Evolutionary conservation across 129 eudicot species (phyloP), one percentile per base, ranked within the genome.

Genomic region (Helianthus annuus): DNA sequence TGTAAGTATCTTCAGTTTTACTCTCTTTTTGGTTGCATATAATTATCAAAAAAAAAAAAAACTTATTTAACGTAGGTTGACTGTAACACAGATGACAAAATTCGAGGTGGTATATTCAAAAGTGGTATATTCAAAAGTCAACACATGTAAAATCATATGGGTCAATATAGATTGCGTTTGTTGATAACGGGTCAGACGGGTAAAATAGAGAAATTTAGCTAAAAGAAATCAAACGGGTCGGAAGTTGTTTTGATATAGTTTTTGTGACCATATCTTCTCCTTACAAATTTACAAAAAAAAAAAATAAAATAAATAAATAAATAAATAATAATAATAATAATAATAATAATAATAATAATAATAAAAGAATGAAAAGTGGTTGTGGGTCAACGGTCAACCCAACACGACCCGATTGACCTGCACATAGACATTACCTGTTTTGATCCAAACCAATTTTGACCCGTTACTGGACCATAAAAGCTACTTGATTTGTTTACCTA

Each of bases 1-100:
- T 48, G 98, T 86, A 86, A 74, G 96, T 54, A 68, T 52, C 39
- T 40, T n/a, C 45, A 36, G 9, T 15, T 34, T 27, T 42, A 4
- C 27, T 1, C 70, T 40, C 22, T 22, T 53, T 38, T 22, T 61
- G 55, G 4, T 59, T 53, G n/a, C 34, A n/a, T 42, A 7, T n/a
- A 5, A 22, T 16, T 22, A 32, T 32, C 4, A 32, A 32, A 22
- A 10, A 9, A 13, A 6, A 13, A 55, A n/a, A 36, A 56, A 27
- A n/a, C 44, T 46, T 13, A 9, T 27, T n/a, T 29, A 59, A 32
- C 48, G 46, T 6, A 71, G 44, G 16, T 24, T 57, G 36, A 32
- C 54, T 68, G 46, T n/a, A 4, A 38, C 44, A 68, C 39, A 56
- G 22, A 39, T 13, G 44, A 57, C 11, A 42, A 27, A 67, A 46